Percentiles rank a stretch among this genome's conserved stretches.
These are phyloP conservation scores for Barbatosphaeria neglecta DNA, from an alignment of 495 filamentous ascomycete species.

Conservation along the genomic window DNA sequence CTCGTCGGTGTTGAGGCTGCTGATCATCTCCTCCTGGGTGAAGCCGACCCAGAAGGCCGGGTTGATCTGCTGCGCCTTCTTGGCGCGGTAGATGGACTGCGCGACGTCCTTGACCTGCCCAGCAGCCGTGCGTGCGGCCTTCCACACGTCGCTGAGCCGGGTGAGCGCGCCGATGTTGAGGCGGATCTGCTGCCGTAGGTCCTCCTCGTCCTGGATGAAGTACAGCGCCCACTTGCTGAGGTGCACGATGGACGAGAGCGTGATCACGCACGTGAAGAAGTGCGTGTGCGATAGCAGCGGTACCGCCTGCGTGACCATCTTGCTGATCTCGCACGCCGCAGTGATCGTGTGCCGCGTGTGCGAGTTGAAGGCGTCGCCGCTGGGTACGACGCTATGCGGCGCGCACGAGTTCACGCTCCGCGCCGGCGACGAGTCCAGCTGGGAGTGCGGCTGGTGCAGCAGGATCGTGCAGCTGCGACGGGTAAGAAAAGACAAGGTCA, in stretches of 20 bases:
- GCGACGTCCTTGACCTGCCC: slow-evolving; percentile 64
- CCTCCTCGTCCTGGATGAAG: slow-evolving; percentile 48
- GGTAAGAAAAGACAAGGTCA: neutral
- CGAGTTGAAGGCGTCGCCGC: slow-evolving; percentile 47
- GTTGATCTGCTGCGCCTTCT: slow-evolving; percentile 41
- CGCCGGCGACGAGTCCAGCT: slow-evolving; percentile 43
- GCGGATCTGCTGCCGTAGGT: slow-evolving; percentile 64
- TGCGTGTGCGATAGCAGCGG: slow-evolving; percentile 69
- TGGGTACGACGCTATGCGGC: slow-evolving; percentile 39
- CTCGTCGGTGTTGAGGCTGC: slow-evolving; percentile 40
- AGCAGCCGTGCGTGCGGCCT: slow-evolving; percentile 60
- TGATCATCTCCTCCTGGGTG: slow-evolving; percentile 43
- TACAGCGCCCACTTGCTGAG: slow-evolving; percentile 49
- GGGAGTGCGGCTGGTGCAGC: slow-evolving; percentile 59
- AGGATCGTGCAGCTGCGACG: slow-evolving; percentile 46
- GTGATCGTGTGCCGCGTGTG: slow-evolving; percentile 73
- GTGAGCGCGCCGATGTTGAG: slow-evolving; percentile 77
- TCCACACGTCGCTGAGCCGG: slow-evolving; percentile 63
- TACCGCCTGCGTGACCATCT: slow-evolving; percentile 65
- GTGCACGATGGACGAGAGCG: slow-evolving; percentile 53
- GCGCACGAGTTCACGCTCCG: slow-evolving; percentile 47
- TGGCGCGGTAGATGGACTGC: slow-evolving; percentile 47
- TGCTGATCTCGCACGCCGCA: slow-evolving; percentile 64
- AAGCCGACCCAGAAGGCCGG: slow-evolving; percentile 41
- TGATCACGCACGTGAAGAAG: slow-evolving; percentile 79